phyloP scores from a whole-genome alignment of 208 protist species.

The Polymyxa betae region DNA sequence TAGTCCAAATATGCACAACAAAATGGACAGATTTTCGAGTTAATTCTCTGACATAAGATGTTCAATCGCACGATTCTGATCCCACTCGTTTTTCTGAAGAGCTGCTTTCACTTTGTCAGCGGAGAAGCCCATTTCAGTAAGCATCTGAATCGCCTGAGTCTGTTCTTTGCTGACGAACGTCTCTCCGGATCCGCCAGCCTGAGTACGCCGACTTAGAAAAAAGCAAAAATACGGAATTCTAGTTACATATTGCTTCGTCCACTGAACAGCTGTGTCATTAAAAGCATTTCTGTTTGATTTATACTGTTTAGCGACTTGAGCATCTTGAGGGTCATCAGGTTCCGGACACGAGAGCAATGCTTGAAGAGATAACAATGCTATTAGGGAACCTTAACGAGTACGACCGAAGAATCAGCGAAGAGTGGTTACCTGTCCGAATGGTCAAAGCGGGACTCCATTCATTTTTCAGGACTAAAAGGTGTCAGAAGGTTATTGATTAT shows the following conservation, averaged over 20 bases:
- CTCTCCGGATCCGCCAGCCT: neutral
- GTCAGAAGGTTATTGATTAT: neutral
- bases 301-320: conserved; percentile 56
- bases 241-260: conserved; percentile 27
- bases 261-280: conserved; percentile 11
- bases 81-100: neutral
- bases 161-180: conserved; percentile 42
- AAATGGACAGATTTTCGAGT: no score
- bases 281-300: conserved; percentile 25
- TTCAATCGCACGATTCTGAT: neutral
- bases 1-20: no score
- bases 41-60: conserved; percentile 1
- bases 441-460: conserved; percentile 60
- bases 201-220: neutral
- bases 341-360: conserved; percentile 59
- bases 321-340: conserved; percentile 60
- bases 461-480: conserved; percentile 56
- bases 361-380: conserved; percentile 56
- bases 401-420: neutral
- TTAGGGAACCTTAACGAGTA: neutral
- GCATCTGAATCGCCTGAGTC: neutral
- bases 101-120: neutral
- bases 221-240: neutral
- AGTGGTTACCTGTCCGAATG: conserved; percentile 49
- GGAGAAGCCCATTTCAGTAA: conserved; percentile 27